Evolutionary conservation across 192 early-diverging fungal genomes (phyloP).

Genomic region (Haplosporangium gracile): DNA sequence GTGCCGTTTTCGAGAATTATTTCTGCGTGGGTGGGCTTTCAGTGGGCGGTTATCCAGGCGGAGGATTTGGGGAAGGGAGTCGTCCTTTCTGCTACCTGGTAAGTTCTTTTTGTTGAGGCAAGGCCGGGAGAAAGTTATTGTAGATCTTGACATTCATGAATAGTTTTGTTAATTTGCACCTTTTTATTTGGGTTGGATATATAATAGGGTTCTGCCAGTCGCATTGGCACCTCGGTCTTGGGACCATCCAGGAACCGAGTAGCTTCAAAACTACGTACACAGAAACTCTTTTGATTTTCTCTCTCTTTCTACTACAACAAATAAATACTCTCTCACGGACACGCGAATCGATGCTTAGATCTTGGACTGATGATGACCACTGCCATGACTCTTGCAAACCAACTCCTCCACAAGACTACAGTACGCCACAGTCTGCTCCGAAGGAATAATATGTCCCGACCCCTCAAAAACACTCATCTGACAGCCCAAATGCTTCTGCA

Average conservation of each 20-base stretch:
- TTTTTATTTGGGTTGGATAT: not conserved
- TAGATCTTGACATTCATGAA: not conserved
- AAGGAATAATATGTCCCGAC: slow-evolving; percentile 10
- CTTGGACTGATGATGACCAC: not conserved
- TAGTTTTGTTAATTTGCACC: not conserved
- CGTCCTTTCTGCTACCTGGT: slow-evolving; percentile 61
- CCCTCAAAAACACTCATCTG: slow-evolving; percentile 23
- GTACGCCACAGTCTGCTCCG: slow-evolving; percentile 1
- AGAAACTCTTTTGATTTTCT: not conserved
- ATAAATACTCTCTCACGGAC: not conserved
- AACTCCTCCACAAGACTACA: slow-evolving; percentile 20
- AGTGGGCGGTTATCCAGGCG: slow-evolving; percentile 56
- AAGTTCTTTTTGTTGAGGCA: slow-evolving; percentile 7
- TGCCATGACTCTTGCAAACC: not conserved
- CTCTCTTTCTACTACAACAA: not conserved
- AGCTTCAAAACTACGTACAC: not conserved
- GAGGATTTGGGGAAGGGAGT: slow-evolving; percentile 59
- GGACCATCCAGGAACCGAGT: slow-evolving; percentile 45
- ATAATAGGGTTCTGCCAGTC: slow-evolving; percentile 58
- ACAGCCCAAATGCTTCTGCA: slow-evolving; percentile 9
- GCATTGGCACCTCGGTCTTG: slow-evolving; percentile 60
- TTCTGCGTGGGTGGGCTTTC: slow-evolving; percentile 60
- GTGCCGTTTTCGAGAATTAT: slow-evolving; percentile 58
- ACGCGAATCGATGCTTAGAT: not conserved
- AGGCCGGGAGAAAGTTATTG: not conserved